A percentile compares a stretch with the other conserved stretches of the same genome.
These are phyloP conservation scores for Talaromyces amestolkiae DNA, from an alignment of 2,329 filamentous ascomycete species.

Conservation along the genomic window DNA sequence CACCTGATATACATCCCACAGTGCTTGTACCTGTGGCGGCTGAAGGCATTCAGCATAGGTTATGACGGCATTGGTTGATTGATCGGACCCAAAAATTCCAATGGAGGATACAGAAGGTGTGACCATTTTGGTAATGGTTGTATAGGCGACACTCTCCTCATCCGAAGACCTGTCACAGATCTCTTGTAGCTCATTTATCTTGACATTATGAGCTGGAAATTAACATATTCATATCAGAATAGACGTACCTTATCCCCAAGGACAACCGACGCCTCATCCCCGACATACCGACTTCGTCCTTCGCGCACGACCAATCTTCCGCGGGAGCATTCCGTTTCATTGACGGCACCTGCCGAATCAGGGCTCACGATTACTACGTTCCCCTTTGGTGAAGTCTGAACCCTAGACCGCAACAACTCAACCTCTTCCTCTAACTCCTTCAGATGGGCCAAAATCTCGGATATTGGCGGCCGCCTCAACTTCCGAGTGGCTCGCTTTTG, in stretches of 20 bases:
- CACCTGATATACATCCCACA: constrained; percentile 23
- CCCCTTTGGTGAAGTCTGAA: neutral
- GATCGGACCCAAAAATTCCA: neutral
- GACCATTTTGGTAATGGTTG: neutral
- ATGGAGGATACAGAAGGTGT: neutral
- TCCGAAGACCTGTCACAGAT: constrained; percentile 11
- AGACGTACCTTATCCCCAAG: constrained; percentile 22
- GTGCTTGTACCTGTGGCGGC: constrained; percentile 5
- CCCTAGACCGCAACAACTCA: constrained; percentile 13
- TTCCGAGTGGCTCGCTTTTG: constrained; percentile 23
- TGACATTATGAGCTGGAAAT: neutral
- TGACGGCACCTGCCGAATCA: too few species aligned
- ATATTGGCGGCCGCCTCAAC: constrained; percentile 24
- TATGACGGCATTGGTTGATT: neutral
- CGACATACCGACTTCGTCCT: constrained; percentile 21
- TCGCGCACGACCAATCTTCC: constrained; percentile 14
- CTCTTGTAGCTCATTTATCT: constrained; percentile 20
- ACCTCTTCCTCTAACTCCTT: constrained; percentile 24
- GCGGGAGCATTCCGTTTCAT: neutral
- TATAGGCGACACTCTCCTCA: neutral
- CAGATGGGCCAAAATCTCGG: constrained; percentile 22
- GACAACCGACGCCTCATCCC: constrained; percentile 22
- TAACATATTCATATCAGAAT: neutral
- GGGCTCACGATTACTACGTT: neutral
- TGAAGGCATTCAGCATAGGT: neutral